Conservation (phyloP, 345 rosid genomes). For the Trapa incisa region DNA sequence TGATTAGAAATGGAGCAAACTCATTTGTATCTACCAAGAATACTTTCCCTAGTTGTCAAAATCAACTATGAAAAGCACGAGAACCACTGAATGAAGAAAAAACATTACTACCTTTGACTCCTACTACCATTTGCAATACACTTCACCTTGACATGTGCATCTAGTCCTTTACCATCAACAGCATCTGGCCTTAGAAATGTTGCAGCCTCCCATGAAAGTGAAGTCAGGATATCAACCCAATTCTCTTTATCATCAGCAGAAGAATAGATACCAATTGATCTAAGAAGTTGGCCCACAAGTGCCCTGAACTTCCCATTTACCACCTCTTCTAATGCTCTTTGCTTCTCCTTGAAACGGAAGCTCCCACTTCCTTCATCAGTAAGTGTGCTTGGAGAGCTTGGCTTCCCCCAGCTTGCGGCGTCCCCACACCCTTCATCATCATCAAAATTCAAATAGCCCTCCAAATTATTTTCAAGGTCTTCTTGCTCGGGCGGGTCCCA, state of each 20-base stretch:
- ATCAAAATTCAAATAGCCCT: constrained; percentile 34
- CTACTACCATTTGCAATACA: constrained; percentile 82
- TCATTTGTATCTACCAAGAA: background rate
- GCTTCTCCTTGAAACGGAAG: constrained; percentile 33
- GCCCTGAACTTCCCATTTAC: constrained; percentile 60
- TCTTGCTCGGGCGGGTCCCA: constrained; percentile 95
- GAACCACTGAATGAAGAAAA: background rate
- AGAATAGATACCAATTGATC: constrained; percentile 33
- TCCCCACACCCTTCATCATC: constrained; percentile 62
- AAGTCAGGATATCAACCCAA: constrained; percentile 66
- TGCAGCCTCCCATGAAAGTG: constrained; percentile 87
- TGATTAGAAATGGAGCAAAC: background rate
- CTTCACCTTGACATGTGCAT: constrained; percentile 69
- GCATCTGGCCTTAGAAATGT: constrained; percentile 54
- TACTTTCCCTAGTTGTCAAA: background rate
- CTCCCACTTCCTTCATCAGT: constrained; percentile 30
- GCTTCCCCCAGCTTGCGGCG: constrained; percentile 49
- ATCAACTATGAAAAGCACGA: background rate
- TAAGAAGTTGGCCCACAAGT: constrained; percentile 46
- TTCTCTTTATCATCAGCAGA: constrained; percentile 26
- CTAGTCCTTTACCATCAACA: constrained; percentile 42
- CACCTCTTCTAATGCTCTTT: constrained; percentile 47
- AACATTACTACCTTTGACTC: constrained; percentile 45
- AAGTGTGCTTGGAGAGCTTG: constrained; percentile 37
- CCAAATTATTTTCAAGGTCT: constrained; percentile 46